Conservation (phyloP, 768 basidiomycete genomes). For the Podaxis carcinomalis region DNA sequence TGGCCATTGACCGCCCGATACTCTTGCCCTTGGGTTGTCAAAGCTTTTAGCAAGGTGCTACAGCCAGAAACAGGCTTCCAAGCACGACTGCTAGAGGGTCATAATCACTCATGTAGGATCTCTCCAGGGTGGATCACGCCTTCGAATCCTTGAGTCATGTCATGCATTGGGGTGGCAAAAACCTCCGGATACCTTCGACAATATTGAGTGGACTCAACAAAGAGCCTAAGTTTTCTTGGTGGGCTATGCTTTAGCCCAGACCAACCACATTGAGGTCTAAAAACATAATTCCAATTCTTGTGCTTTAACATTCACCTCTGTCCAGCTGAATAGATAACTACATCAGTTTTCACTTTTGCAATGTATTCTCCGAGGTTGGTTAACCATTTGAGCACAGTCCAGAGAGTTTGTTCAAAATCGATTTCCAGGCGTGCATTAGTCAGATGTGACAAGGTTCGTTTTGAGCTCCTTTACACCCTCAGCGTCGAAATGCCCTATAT, state of each 20-base stretch:
- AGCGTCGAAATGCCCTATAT: too few species aligned
- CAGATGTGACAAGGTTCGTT: too few species aligned
- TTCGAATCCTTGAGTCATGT: conserved; percentile 60
- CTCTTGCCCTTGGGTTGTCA: conserved; percentile 71
- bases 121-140: conserved; percentile 67
- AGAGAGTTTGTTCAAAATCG: too few species aligned
- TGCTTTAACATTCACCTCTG: conserved; percentile 15
- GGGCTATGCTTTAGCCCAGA: conserved; percentile 34
- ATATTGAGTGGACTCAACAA: conserved; percentile 42
- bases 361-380: too few species aligned
- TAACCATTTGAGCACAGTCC: too few species aligned
- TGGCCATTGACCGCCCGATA: conserved; percentile 67
- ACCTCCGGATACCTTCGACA: conserved; percentile 34
- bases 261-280: conserved; percentile 50
- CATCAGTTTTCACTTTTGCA: too few species aligned
- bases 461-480: too few species aligned
- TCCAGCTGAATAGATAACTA: neutral
- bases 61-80: conserved; percentile 85
- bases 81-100: conserved; percentile 59
- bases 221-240: conserved; percentile 50
- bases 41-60: conserved; percentile 74
- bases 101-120: conserved; percentile 67
- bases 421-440: too few species aligned
- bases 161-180: conserved; percentile 58
- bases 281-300: conserved; percentile 47